phyloP scores from a whole-genome alignment of 192 early-diverging fungal species.

The Chytriomyces sp. region DNA sequence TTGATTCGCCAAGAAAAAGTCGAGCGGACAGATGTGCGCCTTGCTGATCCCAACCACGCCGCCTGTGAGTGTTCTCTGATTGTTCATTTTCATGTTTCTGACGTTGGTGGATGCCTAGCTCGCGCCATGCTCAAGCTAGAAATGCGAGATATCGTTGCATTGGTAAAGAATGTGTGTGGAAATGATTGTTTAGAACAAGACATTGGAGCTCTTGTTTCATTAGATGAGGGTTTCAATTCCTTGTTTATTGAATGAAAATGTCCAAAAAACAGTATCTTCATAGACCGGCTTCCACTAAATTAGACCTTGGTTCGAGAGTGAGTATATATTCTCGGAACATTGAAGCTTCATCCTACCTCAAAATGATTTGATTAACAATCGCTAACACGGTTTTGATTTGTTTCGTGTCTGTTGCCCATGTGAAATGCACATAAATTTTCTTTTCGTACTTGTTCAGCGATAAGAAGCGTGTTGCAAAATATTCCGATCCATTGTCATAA shows the following conservation, averaged over 20 bases:
- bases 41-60: background rate
- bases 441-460: conserved; percentile 45
- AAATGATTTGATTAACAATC: conserved; percentile 55
- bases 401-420: conserved; percentile 64
- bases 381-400: conserved; percentile 58
- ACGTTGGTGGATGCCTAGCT: too few relatives aligned
- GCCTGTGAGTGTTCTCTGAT: background rate
- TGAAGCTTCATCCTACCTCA: conserved; percentile 23
- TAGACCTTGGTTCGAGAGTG: background rate
- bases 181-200: too few relatives aligned
- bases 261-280: conserved; percentile 8
- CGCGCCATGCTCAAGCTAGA: too few relatives aligned
- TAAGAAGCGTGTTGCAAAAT: conserved; percentile 49
- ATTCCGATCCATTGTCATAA: conserved; percentile 51
- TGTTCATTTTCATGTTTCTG: background rate
- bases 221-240: too few relatives aligned
- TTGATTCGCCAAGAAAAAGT: background rate
- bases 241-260: too few relatives aligned
- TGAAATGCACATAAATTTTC: conserved; percentile 62
- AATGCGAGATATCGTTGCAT: too few relatives aligned
- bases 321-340: background rate
- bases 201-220: too few relatives aligned
- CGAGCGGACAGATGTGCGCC: conserved; percentile 2
- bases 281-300: conserved; percentile 5
- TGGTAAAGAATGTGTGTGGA: too few relatives aligned